Base-by-base conservation (phyloP, 1,284 basidiomycete species). In the Microbotryomycetes sp. region DNA sequence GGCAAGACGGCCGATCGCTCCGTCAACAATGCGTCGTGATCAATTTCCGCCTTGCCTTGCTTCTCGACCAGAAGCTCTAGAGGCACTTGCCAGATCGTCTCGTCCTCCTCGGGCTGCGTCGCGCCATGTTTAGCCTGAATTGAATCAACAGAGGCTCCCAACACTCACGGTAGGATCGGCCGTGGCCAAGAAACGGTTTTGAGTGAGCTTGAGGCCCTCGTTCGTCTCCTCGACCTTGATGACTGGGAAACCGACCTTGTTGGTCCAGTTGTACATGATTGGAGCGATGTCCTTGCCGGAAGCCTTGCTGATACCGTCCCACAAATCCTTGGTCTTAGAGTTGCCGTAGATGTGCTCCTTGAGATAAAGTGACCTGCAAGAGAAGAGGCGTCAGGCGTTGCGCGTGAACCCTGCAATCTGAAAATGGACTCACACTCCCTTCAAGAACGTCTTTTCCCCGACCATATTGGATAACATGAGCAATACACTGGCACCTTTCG, bases 201-300 rank as follows among this genome's bases (percentile, higher is more conserved):
- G 94, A 47, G 86, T 85, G 52, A 78, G 60, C 29, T 64, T 68
- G 48, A 78, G 60, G 18, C 85, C 85, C 52, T 82, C 82, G 1
- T 79, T 76, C 7, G 79, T 81, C 76, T 97, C 92, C 0, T 84
- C 87, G 49, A 97, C 90, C 18, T 85, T 88, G 55, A 98, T 75
- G 27, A 97, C 85, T 1, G 65, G 62, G 66, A 73, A 76, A 62
- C 75, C 62, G 64, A 85, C 86, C 82, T 91, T 89, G 61, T 85
- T 82, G 45, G 93, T 87, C 94, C 93, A 98, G 73, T 88, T 87
- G 64, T 88, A 82, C 89, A 97, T 94, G 71, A 97, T 81, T 59
- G 81, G 80, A 15, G 85, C 80, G 51, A 97, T 83, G 70, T 97
- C 85, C 41, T 85, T 73, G 16, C 85, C 87, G 46, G 87, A 88